Evolutionary conservation across 2,329 filamentous ascomycete genomes (phyloP).

Genomic region (Colletotrichum musae): DNA sequence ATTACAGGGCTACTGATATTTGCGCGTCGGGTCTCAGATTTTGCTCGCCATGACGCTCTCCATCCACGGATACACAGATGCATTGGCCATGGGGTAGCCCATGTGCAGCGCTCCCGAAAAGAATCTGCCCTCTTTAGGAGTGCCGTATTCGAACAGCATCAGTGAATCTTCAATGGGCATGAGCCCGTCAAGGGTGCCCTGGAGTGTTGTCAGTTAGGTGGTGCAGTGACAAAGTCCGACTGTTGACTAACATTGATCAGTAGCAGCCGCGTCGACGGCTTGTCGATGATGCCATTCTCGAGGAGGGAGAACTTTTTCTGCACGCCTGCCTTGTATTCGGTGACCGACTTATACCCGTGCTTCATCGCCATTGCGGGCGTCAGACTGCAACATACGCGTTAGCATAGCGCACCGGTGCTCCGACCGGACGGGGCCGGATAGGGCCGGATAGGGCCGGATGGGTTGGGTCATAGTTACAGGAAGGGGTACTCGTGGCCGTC

Average conservation of each 20-base stretch:
- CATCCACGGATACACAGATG: slow-evolving; percentile 73
- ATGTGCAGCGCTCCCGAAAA: slow-evolving; percentile 75
- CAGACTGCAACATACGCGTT: slow-evolving; percentile 52
- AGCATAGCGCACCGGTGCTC: too few species aligned
- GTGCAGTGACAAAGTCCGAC: background rate
- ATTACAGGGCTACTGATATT: background rate
- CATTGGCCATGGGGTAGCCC: slow-evolving; percentile 76
- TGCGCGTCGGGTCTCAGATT: slow-evolving; percentile 11
- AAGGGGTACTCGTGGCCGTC: slow-evolving; percentile 79
- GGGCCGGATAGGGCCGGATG: background rate
- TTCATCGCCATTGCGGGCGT: slow-evolving; percentile 72
- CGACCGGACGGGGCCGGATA: too few species aligned
- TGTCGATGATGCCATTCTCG: slow-evolving; percentile 69
- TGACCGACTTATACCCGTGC: slow-evolving; percentile 70
- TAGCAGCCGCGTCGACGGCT: slow-evolving; percentile 69
- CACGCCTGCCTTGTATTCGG: slow-evolving; percentile 68
- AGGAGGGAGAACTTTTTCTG: slow-evolving; percentile 75
- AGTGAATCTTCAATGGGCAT: slow-evolving; percentile 79
- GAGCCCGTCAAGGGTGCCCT: slow-evolving; percentile 74
- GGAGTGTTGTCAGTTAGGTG: slow-evolving; percentile 4
- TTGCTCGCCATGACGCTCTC: slow-evolving; percentile 64
- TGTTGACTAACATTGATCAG: slow-evolving; percentile 68
- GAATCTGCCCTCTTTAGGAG: slow-evolving; percentile 75
- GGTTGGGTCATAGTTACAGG: slow-evolving; percentile 51
- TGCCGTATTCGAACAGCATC: slow-evolving; percentile 75